These are phyloP conservation scores for Ceratocystis papillata DNA, from an alignment of 2,329 filamentous ascomycete species.

Conservation along the genomic window DNA sequence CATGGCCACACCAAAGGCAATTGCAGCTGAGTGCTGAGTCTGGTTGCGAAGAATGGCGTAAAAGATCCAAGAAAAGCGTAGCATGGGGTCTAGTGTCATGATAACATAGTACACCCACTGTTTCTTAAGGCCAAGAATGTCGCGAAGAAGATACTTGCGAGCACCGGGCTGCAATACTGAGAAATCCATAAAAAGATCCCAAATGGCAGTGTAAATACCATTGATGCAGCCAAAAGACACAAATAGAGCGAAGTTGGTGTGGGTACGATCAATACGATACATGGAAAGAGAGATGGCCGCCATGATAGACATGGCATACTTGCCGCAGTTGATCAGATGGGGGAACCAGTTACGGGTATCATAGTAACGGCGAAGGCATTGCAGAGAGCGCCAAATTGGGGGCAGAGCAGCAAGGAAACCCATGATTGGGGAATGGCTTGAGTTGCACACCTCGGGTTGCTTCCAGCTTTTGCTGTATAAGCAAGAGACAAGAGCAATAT, in stretches of 20 bases:
- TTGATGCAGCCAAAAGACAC: slow-evolving; percentile 74
- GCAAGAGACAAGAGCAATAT: slow-evolving; percentile 89
- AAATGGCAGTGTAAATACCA: slow-evolving; percentile 69
- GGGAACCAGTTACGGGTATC: slow-evolving; percentile 84
- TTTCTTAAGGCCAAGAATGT: slow-evolving; percentile 67
- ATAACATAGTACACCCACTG: slow-evolving; percentile 77
- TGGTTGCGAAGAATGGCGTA: slow-evolving; percentile 76
- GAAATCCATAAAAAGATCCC: slow-evolving; percentile 96
- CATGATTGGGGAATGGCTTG: slow-evolving; percentile 66
- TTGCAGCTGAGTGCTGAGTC: slow-evolving; percentile 68
- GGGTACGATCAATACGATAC: slow-evolving; percentile 61
- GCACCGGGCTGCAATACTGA: slow-evolving; percentile 72
- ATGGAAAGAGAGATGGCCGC: slow-evolving; percentile 69
- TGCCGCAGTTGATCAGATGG: slow-evolving; percentile 83
- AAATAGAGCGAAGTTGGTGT: slow-evolving; percentile 55
- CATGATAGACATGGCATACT: slow-evolving; percentile 76
- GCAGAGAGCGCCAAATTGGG: slow-evolving; percentile 78
- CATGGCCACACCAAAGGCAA: slow-evolving; percentile 68
- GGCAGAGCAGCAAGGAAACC: slow-evolving; percentile 79
- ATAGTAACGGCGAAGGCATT: slow-evolving; percentile 79
- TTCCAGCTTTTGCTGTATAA: slow-evolving; percentile 73
- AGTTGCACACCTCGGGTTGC: slow-evolving; percentile 69
- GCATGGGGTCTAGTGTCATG: slow-evolving; percentile 69
- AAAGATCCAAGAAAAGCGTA: slow-evolving; percentile 90
- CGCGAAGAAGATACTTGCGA: slow-evolving; percentile 56